Conservation (phyloP, 345 rosid genomes). For the Mangifera indica region DNA sequence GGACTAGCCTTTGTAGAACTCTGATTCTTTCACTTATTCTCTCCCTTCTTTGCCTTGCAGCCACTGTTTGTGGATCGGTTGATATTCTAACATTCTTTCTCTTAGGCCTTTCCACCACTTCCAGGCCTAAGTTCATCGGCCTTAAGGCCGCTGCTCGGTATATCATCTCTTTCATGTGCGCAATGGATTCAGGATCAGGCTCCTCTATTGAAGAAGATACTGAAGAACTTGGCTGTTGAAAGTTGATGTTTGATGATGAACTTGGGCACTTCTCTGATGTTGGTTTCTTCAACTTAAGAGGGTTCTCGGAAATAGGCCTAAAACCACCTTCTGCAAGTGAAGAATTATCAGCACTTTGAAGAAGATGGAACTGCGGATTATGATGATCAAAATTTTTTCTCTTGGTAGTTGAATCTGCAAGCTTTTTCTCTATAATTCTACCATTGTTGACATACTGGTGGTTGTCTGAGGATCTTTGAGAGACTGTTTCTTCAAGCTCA, state of each 20-base stretch:
- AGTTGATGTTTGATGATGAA: slow-evolving; percentile 74
- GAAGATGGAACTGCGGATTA: slow-evolving; percentile 39
- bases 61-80: slow-evolving; percentile 79
- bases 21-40: slow-evolving; percentile 91
- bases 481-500: slow-evolving; percentile 43
- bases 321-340: slow-evolving; percentile 40
- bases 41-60: slow-evolving; percentile 95
- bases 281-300: slow-evolving; percentile 49
- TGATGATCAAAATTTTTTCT: slow-evolving; percentile 33
- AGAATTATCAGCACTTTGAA: slow-evolving; percentile 31
- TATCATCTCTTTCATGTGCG: slow-evolving; percentile 94
- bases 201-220: slow-evolving; percentile 51
- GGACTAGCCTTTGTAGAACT: slow-evolving; percentile 87
- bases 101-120: slow-evolving; percentile 65
- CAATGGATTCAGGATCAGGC: slow-evolving; percentile 81
- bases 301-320: slow-evolving; percentile 46
- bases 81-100: slow-evolving; percentile 92
- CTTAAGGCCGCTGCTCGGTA: slow-evolving; percentile 83
- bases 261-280: slow-evolving; percentile 47
- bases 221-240: slow-evolving; percentile 57
- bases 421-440: slow-evolving; percentile 20
- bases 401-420: slow-evolving; percentile 34
- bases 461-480: slow-evolving; percentile 37
- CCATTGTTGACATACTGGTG: slow-evolving; percentile 10
- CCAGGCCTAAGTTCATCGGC: slow-evolving; percentile 77